Evolutionary conservation across 495 filamentous ascomycete species (phyloP).

Genomic region (Eremomyces bilateralis): DNA sequence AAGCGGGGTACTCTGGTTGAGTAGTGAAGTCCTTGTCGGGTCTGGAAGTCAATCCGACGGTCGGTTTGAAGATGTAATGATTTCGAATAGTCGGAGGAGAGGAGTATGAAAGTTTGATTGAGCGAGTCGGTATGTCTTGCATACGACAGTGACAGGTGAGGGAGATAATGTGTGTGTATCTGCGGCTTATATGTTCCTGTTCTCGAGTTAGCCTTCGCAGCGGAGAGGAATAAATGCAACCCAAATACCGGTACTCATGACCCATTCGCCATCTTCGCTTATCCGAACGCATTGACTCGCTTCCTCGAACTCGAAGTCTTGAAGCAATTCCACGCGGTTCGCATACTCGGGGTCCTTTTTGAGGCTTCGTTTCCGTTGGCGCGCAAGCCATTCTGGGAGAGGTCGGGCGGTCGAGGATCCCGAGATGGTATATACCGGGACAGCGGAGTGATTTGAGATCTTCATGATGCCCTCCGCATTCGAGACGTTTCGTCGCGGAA

Average conservation of each 20-base stretch:
- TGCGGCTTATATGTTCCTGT: constrained; percentile 81
- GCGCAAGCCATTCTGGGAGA: constrained; percentile 84
- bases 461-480: constrained; percentile 36
- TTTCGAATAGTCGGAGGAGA: constrained; percentile 90
- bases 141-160: constrained; percentile 80
- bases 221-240: not conserved
- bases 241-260: constrained; percentile 75
- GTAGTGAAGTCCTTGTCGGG: constrained; percentile 71
- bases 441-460: constrained; percentile 64
- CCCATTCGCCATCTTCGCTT: constrained; percentile 94
- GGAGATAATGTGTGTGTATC: constrained; percentile 85
- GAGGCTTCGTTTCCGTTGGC: constrained; percentile 76
- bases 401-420: constrained; percentile 77
- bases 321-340: constrained; percentile 81
- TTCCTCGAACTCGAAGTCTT: constrained; percentile 98
- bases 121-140: constrained; percentile 78
- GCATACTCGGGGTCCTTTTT: constrained; percentile 86
- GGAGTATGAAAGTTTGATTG: constrained; percentile 81
- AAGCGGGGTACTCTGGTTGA: constrained; percentile 74
- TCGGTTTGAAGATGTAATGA: constrained; percentile 85
- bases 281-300: constrained; percentile 81
- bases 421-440: constrained; percentile 91
- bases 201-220: constrained; percentile 4
- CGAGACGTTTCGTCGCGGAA: not conserved
- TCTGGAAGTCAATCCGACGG: constrained; percentile 84